Evolutionary conservation across 2,329 filamentous ascomycete genomes (phyloP), one percentile per base, ranked within the genome.

Genomic region (Aureobasidium sp.): DNA sequence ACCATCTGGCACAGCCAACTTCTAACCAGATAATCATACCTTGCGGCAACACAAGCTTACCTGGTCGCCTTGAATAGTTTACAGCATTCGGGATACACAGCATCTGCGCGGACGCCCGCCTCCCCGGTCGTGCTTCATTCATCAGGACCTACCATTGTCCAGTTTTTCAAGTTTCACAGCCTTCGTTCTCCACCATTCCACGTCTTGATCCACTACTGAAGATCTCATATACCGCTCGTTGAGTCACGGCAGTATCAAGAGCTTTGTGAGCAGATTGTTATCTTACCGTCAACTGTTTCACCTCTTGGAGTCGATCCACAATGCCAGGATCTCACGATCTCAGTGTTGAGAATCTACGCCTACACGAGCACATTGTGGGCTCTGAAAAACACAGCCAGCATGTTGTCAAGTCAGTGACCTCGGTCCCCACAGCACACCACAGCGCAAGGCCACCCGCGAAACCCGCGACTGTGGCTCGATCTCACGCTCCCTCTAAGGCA

Each of bases 251-350:
- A 17, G 17, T 5, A 39, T 39, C 14, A 17, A 39, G 5, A 41
- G n/a, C 2, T 20, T n/a, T 20, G 6, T 20, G 9, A 41, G 39
- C 17, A 20, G 6, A 20, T 7, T 20, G 8, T 14, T 25, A 14
- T 48, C 14, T 4, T 12, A 48, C n/a, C 12, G 17, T 2, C 15
- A 31, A 31, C 14, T 15, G 12, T 5, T 44, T 34, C 9, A 34
- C 15, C n/a, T 42, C 8, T 29, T 12, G 15, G 8, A 27, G 3
- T 6, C 37, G 5, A 20, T n/a, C 44, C 42, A 42, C 25, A 12
- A 61, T 61, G 58, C 48, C 58, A 14, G 34, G 27, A 3, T 60
- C 57, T 7, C 57, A 60, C 45, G 42, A 62, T 34, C 60, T 62
- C 6, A 55, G 48, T 15, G 60, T 39, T 2, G 34, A 62, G 17